Conservation (phyloP, 2,329 filamentous ascomycete species). For the Ceratocystis cubensis region DNA sequence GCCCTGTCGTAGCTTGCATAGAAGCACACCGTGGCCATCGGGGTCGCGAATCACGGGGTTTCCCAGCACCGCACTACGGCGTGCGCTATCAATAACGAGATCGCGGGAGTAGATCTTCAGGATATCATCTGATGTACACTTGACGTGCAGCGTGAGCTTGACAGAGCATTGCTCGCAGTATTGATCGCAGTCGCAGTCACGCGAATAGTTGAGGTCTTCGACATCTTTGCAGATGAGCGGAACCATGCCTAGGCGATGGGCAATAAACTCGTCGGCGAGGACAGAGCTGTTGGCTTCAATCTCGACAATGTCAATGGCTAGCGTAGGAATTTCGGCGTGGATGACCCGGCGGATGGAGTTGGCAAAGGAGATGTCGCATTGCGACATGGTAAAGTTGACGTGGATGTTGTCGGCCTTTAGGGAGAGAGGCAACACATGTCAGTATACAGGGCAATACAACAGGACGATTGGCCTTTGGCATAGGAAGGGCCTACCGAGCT, state of each 20-base stretch:
- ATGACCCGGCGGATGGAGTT: constrained; percentile 86
- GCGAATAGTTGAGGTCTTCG: constrained; percentile 70
- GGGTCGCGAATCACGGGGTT: constrained; percentile 73
- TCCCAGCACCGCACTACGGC: constrained; percentile 63
- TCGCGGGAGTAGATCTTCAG: constrained; percentile 94
- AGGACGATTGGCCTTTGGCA: background rate
- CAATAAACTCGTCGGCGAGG: constrained; percentile 88
- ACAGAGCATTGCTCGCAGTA: constrained; percentile 90
- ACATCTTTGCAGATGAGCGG: constrained; percentile 77
- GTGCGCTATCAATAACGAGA: constrained; percentile 56
- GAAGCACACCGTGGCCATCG: constrained; percentile 67
- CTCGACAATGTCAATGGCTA: constrained; percentile 90
- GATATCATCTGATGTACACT: constrained; percentile 71
- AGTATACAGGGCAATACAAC: background rate
- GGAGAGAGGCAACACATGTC: background rate
- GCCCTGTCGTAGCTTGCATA: constrained; percentile 78
- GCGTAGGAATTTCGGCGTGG: constrained; percentile 84
- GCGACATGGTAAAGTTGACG: constrained; percentile 83
- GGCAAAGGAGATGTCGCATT: constrained; percentile 80
- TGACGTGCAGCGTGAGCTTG: constrained; percentile 68
- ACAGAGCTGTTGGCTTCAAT: constrained; percentile 91
- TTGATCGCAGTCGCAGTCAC: constrained; percentile 93
- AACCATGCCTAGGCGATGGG: constrained; percentile 80
- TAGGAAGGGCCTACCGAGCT: constrained; percentile 37
- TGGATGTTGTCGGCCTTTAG: constrained; percentile 61